Evolutionary conservation across 768 basidiomycete genomes (phyloP), one percentile per base, ranked within the genome.

Genomic region (Suillus sp.): DNA sequence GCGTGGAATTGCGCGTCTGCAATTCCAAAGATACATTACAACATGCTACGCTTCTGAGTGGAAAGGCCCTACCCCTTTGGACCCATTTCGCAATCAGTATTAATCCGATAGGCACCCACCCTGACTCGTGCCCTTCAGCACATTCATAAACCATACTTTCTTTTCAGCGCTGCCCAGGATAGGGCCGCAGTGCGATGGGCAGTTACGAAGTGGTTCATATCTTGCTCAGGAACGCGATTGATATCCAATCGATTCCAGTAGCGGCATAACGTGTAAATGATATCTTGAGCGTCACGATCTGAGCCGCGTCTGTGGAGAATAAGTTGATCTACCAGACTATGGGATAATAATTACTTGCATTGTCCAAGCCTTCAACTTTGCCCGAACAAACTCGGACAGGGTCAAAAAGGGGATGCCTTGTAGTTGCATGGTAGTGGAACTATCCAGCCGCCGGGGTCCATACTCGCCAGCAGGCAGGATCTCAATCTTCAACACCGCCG

Each of bases 241-340:
- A 93, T 86, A 74, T 94, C 92, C 65, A 94, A 84, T 61, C 83
- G 81, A 71, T 89, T 90, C 92, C 92, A 93, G 71, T 89, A 91
- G 61, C 85, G 86, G 63, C 84, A 80, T 68, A 95, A 79, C 43
- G 86, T 81, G 71, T 86, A 93, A 48, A 80, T 73, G 68, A 94
- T 92, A 66, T 94, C 92, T 67, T 86, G 86, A 10, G 92, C 92
- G 70, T 94, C 92, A 62, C 83, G 79, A 62, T 92, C 89, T 27
- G 80, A 79, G 42, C 85, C 84, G 59, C 90, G 88, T 72, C 91
- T 92, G 75, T 63, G 60, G 48, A 34, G 22, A 20, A 54, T 37
- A 25, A 66, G 64, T 63, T 40, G 58, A 62, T 37, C 58, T 67
- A 51, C 58, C 66, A 51, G 62, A 45, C 62, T 56, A 66, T 51